A percentile compares a stretch with the other conserved stretches of the same genome.
Conservation (phyloP, 202 grass and related monocot genomes). For the Schoenoplectus triqueter region DNA sequence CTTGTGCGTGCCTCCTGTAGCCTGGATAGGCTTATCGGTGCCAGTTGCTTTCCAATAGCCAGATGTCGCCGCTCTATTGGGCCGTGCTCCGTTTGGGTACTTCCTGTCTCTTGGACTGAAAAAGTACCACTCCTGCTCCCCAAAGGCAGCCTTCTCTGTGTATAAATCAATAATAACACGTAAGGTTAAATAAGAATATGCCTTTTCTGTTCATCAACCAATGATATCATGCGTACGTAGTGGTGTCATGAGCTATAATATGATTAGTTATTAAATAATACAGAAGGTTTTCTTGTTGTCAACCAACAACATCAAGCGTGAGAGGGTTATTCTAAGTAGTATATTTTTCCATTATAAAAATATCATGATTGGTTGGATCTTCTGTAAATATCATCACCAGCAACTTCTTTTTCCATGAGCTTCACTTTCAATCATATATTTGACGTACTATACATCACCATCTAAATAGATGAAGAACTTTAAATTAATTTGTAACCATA, state of each 20-base stretch:
- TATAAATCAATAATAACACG: constrained; percentile 14
- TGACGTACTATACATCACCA: neutral
- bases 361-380: constrained; percentile 14
- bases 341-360: neutral
- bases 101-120: constrained; percentile 93
- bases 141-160: constrained; percentile 80
- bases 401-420: constrained; percentile 2
- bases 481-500: neutral
- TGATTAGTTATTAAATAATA: constrained; percentile 11
- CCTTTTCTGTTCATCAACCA: neutral
- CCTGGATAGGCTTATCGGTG: constrained; percentile 79
- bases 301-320: neutral
- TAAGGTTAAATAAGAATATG: neutral
- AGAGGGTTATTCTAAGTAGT: neutral
- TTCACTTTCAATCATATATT: constrained; percentile 8
- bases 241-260: neutral
- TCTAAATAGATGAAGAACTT: neutral
- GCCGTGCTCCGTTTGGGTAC: constrained; percentile 87
- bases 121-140: constrained; percentile 96
- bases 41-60: constrained; percentile 97
- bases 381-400: constrained; percentile 11
- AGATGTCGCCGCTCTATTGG: constrained; percentile 81
- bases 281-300: neutral
- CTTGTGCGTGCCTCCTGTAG: constrained; percentile 51
- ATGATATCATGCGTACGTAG: neutral